These are phyloP conservation scores for Russula sp. DNA, from an alignment of 768 basidiomycete genomes.

Conservation along the genomic window DNA sequence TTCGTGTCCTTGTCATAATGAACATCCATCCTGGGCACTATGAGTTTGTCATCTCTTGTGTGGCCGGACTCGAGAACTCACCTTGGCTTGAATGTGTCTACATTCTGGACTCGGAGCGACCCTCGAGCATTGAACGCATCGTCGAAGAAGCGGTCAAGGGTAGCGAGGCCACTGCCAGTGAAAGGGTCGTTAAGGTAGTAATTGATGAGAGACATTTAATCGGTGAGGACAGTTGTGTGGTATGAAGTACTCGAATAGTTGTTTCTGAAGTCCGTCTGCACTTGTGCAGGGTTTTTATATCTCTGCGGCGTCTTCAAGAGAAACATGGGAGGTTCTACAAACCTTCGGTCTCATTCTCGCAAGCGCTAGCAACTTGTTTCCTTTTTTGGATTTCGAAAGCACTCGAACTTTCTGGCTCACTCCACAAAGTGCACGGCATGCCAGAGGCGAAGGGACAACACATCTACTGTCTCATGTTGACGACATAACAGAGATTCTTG, in stretches of 20 bases:
- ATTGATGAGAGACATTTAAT: not conserved
- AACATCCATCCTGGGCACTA: slow-evolving; percentile 37
- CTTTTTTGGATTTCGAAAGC: not conserved
- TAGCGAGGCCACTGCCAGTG: not conserved
- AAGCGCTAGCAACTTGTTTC: not conserved
- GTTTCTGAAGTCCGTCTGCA: not conserved
- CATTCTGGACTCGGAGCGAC: not conserved
- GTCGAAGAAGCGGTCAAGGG: slow-evolving; percentile 4
- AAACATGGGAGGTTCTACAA: not conserved
- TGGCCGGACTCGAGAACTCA: not conserved
- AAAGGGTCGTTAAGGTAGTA: not conserved
- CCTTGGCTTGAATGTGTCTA: slow-evolving; percentile 1
- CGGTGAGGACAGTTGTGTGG: too few species aligned
- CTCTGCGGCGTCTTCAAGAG: not conserved
- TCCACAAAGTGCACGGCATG: too few species aligned
- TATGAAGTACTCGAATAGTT: not conserved
- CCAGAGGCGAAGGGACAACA: too few species aligned
- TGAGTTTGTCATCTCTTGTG: not conserved
- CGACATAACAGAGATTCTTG: too few species aligned
- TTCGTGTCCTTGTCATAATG: slow-evolving; percentile 41
- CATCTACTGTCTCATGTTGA: too few species aligned
- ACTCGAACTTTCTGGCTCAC: not conserved
- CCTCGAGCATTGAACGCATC: not conserved
- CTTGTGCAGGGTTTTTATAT: not conserved
- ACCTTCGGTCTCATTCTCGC: not conserved